Evolutionary conservation across 2,329 filamentous ascomycete species (phyloP), one percentile per base, ranked within the genome.

Genomic region (Metarhizium brunneum): DNA sequence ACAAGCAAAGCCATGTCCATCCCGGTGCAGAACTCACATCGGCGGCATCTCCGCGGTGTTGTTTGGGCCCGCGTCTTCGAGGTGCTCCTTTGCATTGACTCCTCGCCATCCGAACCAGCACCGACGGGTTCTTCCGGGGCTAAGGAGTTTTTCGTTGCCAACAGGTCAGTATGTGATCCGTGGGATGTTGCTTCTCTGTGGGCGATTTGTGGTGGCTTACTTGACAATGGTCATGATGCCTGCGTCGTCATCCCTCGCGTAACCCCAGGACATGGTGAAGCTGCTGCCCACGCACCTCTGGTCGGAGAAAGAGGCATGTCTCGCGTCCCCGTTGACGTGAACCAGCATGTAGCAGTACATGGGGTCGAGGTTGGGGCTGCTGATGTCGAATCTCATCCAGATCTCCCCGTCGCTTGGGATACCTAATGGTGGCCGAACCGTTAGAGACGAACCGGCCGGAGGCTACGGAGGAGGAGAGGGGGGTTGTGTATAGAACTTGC

Each of bases 211-310:
- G 14, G 58, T 43, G 29, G 57, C 66, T 59, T 58, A 70, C 68
- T 66, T 68, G 30, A 66, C 59, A 0, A 71, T 29, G 0, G 66
- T 67, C 60, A 66, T 61, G 25, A 70, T 65, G 0, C 61, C 68
- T 3, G 62, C 64, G 36, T 69, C 68, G 0, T 62, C 61, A 20
- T 60, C 55, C 7, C 56, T 45, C 20, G 64, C 60, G 57, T 71
- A 68, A 1, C 68, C 68, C 67, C 66, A 71, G 0, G 67, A 70
- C 6, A 66, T 51, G 4, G 54, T 56, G 63, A 65, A 68, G n/a
- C 60, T 61, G n/a, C 58, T 61, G 36, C 61, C 54, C 0, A 54
- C 51, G 49, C 68, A 71, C 2, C 53, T 50, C 29, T 62, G 48
- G 14, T 61, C 38, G 47, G 56, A 61, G 56, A 67, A 69, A 38